Conservation (phyloP, 1,284 basidiomycete genomes). For the Pseudozyma hubeiensis region DNA sequence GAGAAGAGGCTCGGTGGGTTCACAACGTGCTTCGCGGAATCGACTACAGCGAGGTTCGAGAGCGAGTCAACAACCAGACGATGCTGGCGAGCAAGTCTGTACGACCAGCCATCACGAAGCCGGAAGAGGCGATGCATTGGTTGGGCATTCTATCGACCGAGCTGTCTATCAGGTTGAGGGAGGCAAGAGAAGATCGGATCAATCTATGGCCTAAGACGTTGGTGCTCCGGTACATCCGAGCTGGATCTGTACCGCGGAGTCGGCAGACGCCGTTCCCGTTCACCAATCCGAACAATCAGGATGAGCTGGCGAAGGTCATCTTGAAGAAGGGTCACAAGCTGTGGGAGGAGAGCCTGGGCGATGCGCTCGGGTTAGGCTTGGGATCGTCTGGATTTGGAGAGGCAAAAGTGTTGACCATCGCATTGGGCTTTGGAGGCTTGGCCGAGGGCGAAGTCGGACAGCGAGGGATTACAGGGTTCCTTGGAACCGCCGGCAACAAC, state of each 20-base stretch:
- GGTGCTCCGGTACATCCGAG: constrained; percentile 72
- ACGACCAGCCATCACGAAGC: constrained; percentile 48
- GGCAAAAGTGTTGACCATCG: constrained; percentile 76
- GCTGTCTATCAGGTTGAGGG: constrained; percentile 82
- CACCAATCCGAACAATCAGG: constrained; percentile 36
- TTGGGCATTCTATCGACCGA: constrained; percentile 89
- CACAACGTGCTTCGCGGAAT: constrained; percentile 86
- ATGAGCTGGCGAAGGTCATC: constrained; percentile 74
- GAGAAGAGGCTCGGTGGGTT: constrained; percentile 79
- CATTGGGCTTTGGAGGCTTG: constrained; percentile 84
- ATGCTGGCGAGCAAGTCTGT: constrained; percentile 66
- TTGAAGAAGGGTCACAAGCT: constrained; percentile 82
- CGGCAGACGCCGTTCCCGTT: constrained; percentile 86
- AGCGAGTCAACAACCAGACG: constrained; percentile 59
- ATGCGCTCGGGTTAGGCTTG: constrained; percentile 18
- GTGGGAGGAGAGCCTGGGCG: constrained; percentile 83
- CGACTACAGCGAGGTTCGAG: constrained; percentile 85
- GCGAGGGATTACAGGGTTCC: constrained; percentile 86
- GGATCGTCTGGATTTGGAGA: constrained; percentile 28
- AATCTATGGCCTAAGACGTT: constrained; percentile 91
- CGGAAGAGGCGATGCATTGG: constrained; percentile 77
- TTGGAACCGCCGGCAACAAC: constrained; percentile 70
- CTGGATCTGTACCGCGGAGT: constrained; percentile 77
- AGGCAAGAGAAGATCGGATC: constrained; percentile 77
- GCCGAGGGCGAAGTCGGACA: constrained; percentile 84